Percentiles rank a stretch among this genome's conserved stretches.
phyloP scores from a whole-genome alignment of 257 asterid genomes.

The Ligustrum vulgare region DNA sequence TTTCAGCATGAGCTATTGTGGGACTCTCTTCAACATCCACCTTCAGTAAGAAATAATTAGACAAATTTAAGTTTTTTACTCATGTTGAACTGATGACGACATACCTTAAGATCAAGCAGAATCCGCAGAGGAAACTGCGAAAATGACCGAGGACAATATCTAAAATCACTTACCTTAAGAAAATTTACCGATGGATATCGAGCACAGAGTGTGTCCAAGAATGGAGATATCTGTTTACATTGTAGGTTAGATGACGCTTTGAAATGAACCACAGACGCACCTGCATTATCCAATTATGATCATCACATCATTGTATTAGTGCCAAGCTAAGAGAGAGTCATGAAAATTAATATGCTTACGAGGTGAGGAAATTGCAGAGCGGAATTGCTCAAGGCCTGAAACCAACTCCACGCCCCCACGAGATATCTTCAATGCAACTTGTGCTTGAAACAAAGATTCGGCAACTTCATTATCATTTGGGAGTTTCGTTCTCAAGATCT shows the following conservation, averaged over 20 bases:
- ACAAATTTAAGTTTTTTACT: background rate
- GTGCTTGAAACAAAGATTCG: slow-evolving; percentile 71
- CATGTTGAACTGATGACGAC: background rate
- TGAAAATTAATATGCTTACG: slow-evolving; percentile 38
- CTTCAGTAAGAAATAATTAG: slow-evolving; percentile 33
- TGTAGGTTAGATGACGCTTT: slow-evolving; percentile 42
- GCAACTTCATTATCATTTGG: slow-evolving; percentile 77
- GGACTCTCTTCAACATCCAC: slow-evolving; percentile 72
- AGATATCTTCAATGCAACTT: slow-evolving; percentile 69
- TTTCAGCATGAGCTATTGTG: slow-evolving; percentile 61
- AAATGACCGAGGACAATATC: background rate
- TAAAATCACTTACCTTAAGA: slow-evolving; percentile 59
- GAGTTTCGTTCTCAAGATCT: slow-evolving; percentile 59
- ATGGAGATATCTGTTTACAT: slow-evolving; percentile 64
- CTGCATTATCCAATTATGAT: slow-evolving; percentile 44
- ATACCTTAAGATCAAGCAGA: background rate
- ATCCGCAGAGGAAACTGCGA: background rate
- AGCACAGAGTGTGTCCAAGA: slow-evolving; percentile 64
- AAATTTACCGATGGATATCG: slow-evolving; percentile 70
- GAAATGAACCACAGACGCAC: slow-evolving; percentile 75
- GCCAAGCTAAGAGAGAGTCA: background rate
- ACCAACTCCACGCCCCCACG: slow-evolving; percentile 80
- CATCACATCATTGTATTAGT: slow-evolving; percentile 16
- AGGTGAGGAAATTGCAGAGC: slow-evolving; percentile 69
- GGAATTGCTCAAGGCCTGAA: slow-evolving; percentile 69